A percentile compares a stretch with the other conserved stretches of the same genome.
These are phyloP conservation scores for Fusarium vanettenii DNA, from an alignment of 2,329 filamentous ascomycete genomes.

Conservation along the genomic window DNA sequence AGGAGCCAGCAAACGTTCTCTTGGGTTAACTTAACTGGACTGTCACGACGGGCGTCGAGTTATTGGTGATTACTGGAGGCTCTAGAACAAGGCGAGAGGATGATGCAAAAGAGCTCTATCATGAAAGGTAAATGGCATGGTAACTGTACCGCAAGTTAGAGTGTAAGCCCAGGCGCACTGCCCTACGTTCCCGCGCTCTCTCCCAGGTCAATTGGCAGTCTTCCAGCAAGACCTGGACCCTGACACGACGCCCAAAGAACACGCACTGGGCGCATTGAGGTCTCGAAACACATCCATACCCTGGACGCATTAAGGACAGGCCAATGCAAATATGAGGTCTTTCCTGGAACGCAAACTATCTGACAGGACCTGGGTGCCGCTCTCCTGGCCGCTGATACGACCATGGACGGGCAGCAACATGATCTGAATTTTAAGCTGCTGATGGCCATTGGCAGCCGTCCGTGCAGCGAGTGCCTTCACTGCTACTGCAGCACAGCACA, in stretches of 20 bases:
- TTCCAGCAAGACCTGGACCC: conserved; percentile 12
- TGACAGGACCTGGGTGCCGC: not conserved
- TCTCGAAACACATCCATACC: conserved; percentile 16
- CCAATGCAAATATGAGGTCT: conserved; percentile 1
- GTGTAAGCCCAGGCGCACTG: not conserved
- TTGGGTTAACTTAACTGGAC: conserved; percentile 30
- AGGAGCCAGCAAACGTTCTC: conserved; percentile 21
- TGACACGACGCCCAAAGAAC: conserved; percentile 4
- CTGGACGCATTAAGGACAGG: conserved; percentile 15
- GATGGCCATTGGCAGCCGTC: conserved; percentile 29
- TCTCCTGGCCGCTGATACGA: not conserved
- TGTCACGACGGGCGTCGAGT: conserved; percentile 29
- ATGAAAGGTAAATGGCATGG: conserved; percentile 2
- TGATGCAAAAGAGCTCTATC: conserved; percentile 9
- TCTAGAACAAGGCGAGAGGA: not conserved
- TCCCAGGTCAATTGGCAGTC: not conserved
- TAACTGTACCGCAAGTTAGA: not conserved
- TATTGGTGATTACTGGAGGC: not conserved
- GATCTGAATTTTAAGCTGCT: not conserved
- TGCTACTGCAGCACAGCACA: not conserved
- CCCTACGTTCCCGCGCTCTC: not conserved
- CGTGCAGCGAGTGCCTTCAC: not conserved
- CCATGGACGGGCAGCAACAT: not conserved
- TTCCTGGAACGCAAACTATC: conserved; percentile 3
- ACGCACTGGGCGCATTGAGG: conserved; percentile 21